phyloP scores from a whole-genome alignment of 257 asterid genomes.

The Fraxinus americana region DNA sequence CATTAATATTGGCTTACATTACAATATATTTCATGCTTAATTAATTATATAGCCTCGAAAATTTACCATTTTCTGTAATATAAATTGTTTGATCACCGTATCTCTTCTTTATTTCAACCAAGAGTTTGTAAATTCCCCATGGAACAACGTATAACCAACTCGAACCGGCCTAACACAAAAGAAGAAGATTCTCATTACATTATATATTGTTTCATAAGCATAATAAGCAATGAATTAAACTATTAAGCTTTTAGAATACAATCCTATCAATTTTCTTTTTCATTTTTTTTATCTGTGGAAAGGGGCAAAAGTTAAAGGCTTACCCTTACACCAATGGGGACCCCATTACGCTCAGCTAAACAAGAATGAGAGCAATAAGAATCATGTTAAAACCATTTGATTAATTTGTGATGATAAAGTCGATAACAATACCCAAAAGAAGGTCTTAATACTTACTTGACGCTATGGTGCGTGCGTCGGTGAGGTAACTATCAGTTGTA shows the following conservation, averaged over 20 bases:
- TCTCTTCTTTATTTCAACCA: constrained; percentile 23
- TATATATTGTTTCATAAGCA: too few relatives aligned
- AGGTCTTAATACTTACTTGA: neutral
- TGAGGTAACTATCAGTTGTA: neutral
- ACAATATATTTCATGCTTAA: neutral
- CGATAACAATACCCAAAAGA: too few relatives aligned
- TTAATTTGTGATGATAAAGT: too few relatives aligned
- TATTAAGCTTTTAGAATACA: too few relatives aligned
- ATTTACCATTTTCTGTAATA: constrained; percentile 42
- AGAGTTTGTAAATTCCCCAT: constrained; percentile 39
- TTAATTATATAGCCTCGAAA: neutral
- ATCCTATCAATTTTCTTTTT: neutral
- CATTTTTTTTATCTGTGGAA: neutral
- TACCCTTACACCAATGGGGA: neutral
- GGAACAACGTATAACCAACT: constrained; percentile 35
- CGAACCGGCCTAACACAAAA: constrained; percentile 25
- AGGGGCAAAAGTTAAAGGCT: neutral
- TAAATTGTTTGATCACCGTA: constrained; percentile 32
- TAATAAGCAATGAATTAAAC: too few relatives aligned
- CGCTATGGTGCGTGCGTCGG: neutral
- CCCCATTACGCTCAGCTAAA: neutral
- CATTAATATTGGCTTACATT: neutral
- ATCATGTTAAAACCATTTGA: too few relatives aligned
- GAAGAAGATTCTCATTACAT: neutral
- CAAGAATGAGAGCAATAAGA: too few relatives aligned